Evolutionary conservation across 805 yeast genomes (phyloP).

Genomic region (Myxozyma mucilagina): DNA sequence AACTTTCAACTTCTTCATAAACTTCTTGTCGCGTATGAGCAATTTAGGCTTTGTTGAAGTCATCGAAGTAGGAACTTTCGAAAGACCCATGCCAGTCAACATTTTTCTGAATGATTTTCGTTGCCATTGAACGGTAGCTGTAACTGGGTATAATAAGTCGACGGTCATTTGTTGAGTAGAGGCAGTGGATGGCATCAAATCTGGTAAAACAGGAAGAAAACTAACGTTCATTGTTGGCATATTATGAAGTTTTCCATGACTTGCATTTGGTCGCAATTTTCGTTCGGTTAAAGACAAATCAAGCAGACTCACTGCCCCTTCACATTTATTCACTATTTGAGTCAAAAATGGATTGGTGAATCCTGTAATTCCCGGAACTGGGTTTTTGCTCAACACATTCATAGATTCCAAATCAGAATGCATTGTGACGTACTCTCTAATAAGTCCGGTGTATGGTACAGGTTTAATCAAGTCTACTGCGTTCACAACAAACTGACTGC

Average conservation of each 20-base stretch:
- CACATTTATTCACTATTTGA: constrained; percentile 14
- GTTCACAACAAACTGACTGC: constrained; percentile 23
- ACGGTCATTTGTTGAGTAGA: constrained; percentile 22
- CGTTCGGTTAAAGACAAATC: constrained; percentile 3
- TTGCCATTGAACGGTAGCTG: constrained; percentile 27
- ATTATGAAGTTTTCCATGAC: not conserved
- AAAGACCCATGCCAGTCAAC: constrained; percentile 15
- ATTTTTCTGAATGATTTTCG: constrained; percentile 15
- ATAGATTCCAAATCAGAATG: constrained; percentile 21
- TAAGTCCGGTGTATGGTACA: constrained; percentile 26
- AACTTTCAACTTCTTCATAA: constrained; percentile 7
- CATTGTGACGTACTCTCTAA: constrained; percentile 29
- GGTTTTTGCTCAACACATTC: constrained; percentile 9
- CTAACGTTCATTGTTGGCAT: constrained; percentile 25
- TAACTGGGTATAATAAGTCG: constrained; percentile 29
- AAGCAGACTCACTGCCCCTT: constrained; percentile 9
- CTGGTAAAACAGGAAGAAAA: constrained; percentile 24
- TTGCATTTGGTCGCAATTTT: not conserved
- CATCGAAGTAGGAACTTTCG: constrained; percentile 1
- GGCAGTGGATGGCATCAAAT: constrained; percentile 22
- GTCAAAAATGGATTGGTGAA: constrained; percentile 29
- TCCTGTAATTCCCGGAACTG: constrained; percentile 29
- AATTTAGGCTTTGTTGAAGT: not conserved
- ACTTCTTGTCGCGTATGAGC: constrained; percentile 19
- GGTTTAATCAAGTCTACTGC: constrained; percentile 29